Conservation (phyloP, 2,329 filamentous ascomycete genomes). For the Nemania diffusa region DNA sequence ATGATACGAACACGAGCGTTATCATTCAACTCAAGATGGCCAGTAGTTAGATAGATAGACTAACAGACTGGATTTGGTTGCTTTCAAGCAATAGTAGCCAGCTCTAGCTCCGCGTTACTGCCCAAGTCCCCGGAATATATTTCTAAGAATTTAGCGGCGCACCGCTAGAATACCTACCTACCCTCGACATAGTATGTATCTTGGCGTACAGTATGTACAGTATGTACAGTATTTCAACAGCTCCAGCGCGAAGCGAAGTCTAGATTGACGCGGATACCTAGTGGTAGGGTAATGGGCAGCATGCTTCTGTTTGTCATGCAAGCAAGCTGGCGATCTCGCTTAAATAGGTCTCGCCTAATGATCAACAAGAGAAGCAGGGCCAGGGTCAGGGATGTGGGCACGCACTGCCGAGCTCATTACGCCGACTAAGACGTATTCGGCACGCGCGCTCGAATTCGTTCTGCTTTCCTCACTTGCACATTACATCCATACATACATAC, state of each 20-base stretch:
- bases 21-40: neutral
- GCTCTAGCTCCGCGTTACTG: neutral
- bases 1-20: constrained; percentile 12
- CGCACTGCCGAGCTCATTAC: constrained; percentile 27
- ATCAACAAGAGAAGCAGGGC: neutral
- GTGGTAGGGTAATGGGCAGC: neutral
- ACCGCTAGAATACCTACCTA: neutral
- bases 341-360: constrained; percentile 9
- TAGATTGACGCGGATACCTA: neutral
- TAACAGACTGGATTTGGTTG: neutral
- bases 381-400: constrained; percentile 11
- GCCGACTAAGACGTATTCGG: constrained; percentile 17
- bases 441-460: constrained; percentile 5
- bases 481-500: neutral
- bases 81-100: neutral
- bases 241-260: neutral
- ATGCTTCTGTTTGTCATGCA: constrained; percentile 19
- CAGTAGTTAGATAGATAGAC: no score
- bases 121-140: neutral
- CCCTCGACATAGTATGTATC: no score
- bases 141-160: neutral
- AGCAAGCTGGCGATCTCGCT: constrained; percentile 32
- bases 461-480: no score
- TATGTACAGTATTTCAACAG: neutral
- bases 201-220: no score